Percentiles rank a stretch among this genome's conserved stretches.
These are phyloP conservation scores for Colletotrichum viniferum DNA, from an alignment of 2,329 filamentous ascomycete species.

Conservation along the genomic window DNA sequence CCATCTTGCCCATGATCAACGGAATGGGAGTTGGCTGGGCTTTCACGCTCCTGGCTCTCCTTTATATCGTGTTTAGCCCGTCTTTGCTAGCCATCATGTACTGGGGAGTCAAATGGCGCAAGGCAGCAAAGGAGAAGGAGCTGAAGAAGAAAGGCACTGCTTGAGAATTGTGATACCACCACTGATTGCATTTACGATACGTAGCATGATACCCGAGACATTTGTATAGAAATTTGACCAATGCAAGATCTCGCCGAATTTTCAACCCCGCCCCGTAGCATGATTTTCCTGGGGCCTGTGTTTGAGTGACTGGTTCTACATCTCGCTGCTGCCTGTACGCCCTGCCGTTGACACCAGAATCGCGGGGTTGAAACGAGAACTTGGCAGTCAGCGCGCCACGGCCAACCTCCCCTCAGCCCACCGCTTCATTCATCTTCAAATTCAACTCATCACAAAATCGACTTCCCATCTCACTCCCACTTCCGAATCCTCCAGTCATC, in stretches of 20 bases:
- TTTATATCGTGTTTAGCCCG: constrained; percentile 45
- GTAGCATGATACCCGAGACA: neutral
- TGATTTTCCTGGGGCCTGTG: neutral
- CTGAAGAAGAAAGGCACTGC: neutral
- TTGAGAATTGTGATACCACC: neutral
- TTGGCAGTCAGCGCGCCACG: neutral
- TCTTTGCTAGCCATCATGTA: constrained; percentile 44
- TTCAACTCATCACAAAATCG: neutral
- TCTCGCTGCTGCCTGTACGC: neutral
- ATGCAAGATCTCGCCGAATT: neutral
- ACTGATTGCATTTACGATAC: neutral
- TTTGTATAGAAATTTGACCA: neutral
- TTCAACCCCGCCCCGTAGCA: neutral
- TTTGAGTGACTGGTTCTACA: neutral
- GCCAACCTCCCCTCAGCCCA: neutral
- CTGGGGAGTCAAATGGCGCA: constrained; percentile 48
- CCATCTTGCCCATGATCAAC: constrained; percentile 56
- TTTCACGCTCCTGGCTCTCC: constrained; percentile 50
- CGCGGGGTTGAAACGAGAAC: neutral
- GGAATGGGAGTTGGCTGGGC: constrained; percentile 56
- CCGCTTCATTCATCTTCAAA: neutral
- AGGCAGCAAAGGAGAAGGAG: constrained; percentile 32
- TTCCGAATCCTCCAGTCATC: neutral
- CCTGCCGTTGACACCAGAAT: neutral
- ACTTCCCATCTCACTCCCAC: neutral